These are phyloP conservation scores for Dactylellina parvicollis DNA, from an alignment of 2,329 filamentous ascomycete genomes.

Conservation along the genomic window DNA sequence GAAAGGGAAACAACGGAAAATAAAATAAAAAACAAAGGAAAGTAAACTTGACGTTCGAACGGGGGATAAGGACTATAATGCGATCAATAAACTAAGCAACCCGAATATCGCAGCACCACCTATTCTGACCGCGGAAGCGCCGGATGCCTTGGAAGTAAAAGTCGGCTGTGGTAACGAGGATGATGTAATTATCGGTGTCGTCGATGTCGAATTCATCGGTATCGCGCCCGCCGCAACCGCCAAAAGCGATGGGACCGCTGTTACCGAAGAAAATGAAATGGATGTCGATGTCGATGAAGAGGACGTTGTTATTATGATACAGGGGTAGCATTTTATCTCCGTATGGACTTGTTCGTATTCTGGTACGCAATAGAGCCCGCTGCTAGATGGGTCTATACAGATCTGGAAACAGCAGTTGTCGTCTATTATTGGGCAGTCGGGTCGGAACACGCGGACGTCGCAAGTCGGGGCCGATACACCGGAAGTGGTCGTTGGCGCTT, in stretches of 20 bases:
- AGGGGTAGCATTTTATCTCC: slow-evolving; percentile 4
- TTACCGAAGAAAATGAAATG: neutral
- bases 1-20: neutral
- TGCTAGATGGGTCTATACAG: neutral
- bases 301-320: neutral
- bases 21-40: neutral
- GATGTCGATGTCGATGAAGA: neutral
- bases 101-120: slow-evolving; percentile 13
- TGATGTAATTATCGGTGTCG: slow-evolving; percentile 1
- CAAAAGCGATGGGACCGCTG: neutral
- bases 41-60: neutral
- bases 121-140: slow-evolving; percentile 2
- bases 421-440: slow-evolving; percentile 14
- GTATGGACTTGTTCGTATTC: neutral
- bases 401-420: slow-evolving; percentile 27
- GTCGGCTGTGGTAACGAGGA: slow-evolving; percentile 5
- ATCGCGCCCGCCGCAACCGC: neutral
- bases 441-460: slow-evolving; percentile 11
- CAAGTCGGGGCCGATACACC: slow-evolving; percentile 13
- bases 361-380: neutral
- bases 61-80: neutral
- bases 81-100: neutral
- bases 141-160: slow-evolving; percentile 1
- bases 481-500: neutral
- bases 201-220: neutral